Evolutionary conservation across 1,284 basidiomycete genomes (phyloP).

Genomic region (Entoloma clypeatum): DNA sequence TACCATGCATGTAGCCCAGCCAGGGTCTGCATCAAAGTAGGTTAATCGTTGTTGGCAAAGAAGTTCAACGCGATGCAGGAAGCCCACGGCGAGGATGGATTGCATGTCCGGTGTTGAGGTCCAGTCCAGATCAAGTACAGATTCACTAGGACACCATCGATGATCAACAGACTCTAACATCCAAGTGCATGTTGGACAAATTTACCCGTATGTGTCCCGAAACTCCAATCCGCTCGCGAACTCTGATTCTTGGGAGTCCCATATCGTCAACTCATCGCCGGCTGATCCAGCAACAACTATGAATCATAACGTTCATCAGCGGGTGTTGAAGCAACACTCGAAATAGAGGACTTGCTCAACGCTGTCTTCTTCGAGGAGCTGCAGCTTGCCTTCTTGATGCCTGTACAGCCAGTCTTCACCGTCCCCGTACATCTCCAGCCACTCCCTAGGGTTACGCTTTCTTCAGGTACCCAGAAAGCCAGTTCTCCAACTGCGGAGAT

Average conservation of each 20-base stretch:
- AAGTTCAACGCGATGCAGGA: conserved; percentile 72
- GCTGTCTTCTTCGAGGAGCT: conserved; percentile 90
- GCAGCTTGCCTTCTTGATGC: conserved; percentile 69
- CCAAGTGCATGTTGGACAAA: conserved; percentile 8
- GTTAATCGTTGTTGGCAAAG: conserved; percentile 86
- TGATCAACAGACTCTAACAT: conserved; percentile 15
- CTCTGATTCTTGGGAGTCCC: conserved; percentile 93
- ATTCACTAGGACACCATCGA: conserved; percentile 40
- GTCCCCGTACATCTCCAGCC: conserved; percentile 70
- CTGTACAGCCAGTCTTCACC: conserved; percentile 66
- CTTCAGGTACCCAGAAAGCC: conserved; percentile 77
- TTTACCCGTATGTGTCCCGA: conserved; percentile 56
- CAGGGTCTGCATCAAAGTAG: conserved; percentile 79
- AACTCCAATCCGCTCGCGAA: conserved; percentile 89
- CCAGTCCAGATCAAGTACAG: conserved; percentile 84
- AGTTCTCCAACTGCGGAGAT: conserved; percentile 71
- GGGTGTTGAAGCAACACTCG: conserved; percentile 5
- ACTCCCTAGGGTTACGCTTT: conserved; percentile 25
- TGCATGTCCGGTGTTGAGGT: conserved; percentile 85
- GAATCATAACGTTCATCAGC: conserved; percentile 12
- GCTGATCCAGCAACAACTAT: conserved; percentile 52
- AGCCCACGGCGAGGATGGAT: conserved; percentile 87
- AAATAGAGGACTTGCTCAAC: conserved; percentile 46
- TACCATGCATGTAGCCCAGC: conserved; percentile 73
- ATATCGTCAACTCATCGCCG: conserved; percentile 82